Evolutionary conservation across 1,139 yeast genomes (phyloP).

Genomic region (Debaryomycetaceae sp.): DNA sequence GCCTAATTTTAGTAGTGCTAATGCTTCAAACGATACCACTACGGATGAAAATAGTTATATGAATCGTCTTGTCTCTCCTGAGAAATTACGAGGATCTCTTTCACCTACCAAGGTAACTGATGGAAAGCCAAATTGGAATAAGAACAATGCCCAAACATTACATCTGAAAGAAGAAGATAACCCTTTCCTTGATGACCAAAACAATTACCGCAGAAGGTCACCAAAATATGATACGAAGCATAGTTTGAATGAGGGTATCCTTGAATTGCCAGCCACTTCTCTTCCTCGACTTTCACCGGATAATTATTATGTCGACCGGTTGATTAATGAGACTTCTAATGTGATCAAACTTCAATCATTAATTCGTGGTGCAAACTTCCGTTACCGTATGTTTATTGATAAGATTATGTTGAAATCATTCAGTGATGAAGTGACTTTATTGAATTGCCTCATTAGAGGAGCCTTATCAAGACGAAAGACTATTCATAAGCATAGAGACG

Average conservation of each 20-base stretch:
- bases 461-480: constrained; percentile 30
- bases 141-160: not conserved
- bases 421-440: constrained; percentile 40
- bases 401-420: constrained; percentile 57
- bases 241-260: not conserved
- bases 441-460: constrained; percentile 42
- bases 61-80: constrained; percentile 18
- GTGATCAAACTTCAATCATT: constrained; percentile 54
- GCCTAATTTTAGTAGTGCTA: constrained; percentile 59
- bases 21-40: constrained; percentile 18
- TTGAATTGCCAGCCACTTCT: not conserved
- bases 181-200: not conserved
- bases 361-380: constrained; percentile 61
- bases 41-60: constrained; percentile 20
- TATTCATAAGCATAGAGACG: constrained; percentile 39
- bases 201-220: not conserved
- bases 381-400: constrained; percentile 62
- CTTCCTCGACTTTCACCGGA: constrained; percentile 12
- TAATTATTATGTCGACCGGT: constrained; percentile 14
- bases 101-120: not conserved
- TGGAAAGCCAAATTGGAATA: not conserved
- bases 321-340: constrained; percentile 8
- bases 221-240: not conserved
- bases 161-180: not conserved
- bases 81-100: not conserved